These are phyloP conservation scores for Lumnitzera littorea DNA, from an alignment of 345 rosid species.

Conservation along the genomic window DNA sequence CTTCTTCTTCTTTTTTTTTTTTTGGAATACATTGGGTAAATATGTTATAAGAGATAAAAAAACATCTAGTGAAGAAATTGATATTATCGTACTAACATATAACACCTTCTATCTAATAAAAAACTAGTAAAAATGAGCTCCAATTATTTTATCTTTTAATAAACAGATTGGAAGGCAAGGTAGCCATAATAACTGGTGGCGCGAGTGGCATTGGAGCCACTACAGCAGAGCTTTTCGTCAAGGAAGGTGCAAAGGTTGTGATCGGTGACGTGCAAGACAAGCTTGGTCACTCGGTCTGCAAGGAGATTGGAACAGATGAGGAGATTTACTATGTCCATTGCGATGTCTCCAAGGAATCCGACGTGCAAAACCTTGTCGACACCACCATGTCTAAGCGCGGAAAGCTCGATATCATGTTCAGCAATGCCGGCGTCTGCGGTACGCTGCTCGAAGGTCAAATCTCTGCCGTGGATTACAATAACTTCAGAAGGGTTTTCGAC, in stretches of 20 bases:
- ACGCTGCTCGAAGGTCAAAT: neutral
- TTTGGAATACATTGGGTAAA: too few relatives aligned
- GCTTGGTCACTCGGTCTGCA: constrained; percentile 21
- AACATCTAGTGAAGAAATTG: too few relatives aligned
- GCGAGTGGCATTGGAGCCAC: constrained; percentile 23
- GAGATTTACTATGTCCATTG: constrained; percentile 19
- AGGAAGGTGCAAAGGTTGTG: constrained; percentile 25
- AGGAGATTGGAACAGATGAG: constrained; percentile 6
- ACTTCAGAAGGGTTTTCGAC: constrained; percentile 11
- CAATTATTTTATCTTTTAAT: too few relatives aligned
- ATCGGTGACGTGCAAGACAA: constrained; percentile 27
- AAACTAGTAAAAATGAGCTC: too few relatives aligned
- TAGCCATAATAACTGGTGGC: constrained; percentile 24
- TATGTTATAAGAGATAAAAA: too few relatives aligned
- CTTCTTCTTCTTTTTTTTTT: too few relatives aligned
- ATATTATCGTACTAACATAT: too few relatives aligned
- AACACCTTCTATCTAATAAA: too few relatives aligned
- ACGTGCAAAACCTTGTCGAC: constrained; percentile 20
- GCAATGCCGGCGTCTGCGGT: constrained; percentile 16
- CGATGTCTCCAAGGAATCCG: constrained; percentile 14
- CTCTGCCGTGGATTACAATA: neutral
- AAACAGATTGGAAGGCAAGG: constrained; percentile 27
- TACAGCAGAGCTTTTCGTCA: constrained; percentile 12
- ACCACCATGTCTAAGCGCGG: constrained; percentile 15
- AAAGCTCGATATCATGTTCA: constrained; percentile 27